These are phyloP conservation scores for Blastomyces gilchristii DNA, from an alignment of 2,329 filamentous ascomycete species.

Conservation along the genomic window DNA sequence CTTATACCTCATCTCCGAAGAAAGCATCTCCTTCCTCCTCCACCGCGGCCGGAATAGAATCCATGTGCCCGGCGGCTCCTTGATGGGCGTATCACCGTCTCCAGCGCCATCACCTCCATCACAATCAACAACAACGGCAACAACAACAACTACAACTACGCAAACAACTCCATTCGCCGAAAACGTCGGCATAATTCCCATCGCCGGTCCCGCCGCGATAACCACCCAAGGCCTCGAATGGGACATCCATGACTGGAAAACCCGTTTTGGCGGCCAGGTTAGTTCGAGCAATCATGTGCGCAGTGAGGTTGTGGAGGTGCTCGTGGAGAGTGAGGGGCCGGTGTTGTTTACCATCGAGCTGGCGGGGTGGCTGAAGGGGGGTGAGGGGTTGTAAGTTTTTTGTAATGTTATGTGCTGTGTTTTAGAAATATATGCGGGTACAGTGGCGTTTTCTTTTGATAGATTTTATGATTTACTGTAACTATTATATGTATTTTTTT, in stretches of 20 bases:
- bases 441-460: too few relatives aligned
- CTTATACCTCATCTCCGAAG: slow-evolving; percentile 71
- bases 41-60: slow-evolving; percentile 58
- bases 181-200: slow-evolving; percentile 75
- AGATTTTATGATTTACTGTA: too few relatives aligned
- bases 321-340: slow-evolving; percentile 50
- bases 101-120: slow-evolving; percentile 5
- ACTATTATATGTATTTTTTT: too few relatives aligned
- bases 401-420: too few relatives aligned
- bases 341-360: slow-evolving; percentile 69
- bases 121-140: background rate
- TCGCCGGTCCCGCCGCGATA: slow-evolving; percentile 69
- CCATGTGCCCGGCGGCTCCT: slow-evolving; percentile 43
- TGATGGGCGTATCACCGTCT: background rate
- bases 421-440: too few relatives aligned
- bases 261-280: slow-evolving; percentile 59
- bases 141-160: slow-evolving; percentile 1
- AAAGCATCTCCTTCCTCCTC: slow-evolving; percentile 75
- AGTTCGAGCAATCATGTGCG: slow-evolving; percentile 75
- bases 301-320: slow-evolving; percentile 43
- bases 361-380: slow-evolving; percentile 28
- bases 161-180: slow-evolving; percentile 50
- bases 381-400: too few relatives aligned
- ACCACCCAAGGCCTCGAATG: slow-evolving; percentile 74
- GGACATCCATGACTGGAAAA: slow-evolving; percentile 78